These are phyloP conservation scores for Jamesozyma rosinii DNA, from an alignment of 805 yeast genomes.

Conservation along the genomic window DNA sequence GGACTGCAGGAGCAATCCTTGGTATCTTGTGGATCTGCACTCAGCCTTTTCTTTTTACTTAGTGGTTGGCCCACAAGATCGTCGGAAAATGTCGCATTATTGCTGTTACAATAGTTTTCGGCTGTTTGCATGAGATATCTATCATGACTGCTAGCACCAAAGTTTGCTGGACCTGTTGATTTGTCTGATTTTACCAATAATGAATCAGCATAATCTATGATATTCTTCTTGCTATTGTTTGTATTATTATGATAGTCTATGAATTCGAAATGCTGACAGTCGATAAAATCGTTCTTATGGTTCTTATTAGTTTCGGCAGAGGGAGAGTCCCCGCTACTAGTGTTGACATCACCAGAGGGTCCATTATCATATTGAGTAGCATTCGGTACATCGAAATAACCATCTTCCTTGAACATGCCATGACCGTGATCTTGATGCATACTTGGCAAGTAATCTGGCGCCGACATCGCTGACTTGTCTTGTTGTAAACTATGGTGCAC, in stretches of 20 bases:
- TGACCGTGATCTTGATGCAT: neutral
- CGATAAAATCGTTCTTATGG: constrained; percentile 8
- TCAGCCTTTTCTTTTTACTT: neutral
- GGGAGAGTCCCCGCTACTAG: neutral
- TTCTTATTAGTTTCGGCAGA: neutral
- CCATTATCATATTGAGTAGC: neutral
- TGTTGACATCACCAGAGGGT: neutral
- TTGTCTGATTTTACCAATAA: neutral
- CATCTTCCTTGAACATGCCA: neutral
- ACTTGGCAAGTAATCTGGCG: neutral
- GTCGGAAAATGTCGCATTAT: constrained; percentile 4
- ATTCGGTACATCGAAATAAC: neutral
- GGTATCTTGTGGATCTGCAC: neutral
- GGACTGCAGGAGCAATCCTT: constrained; percentile 30
- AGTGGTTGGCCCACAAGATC: constrained; percentile 16
- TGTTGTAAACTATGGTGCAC: constrained; percentile 34
- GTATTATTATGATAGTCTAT: constrained; percentile 28
- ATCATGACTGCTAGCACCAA: neutral
- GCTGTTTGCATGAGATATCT: too few relatives aligned
- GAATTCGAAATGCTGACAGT: constrained; percentile 37
- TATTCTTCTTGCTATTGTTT: neutral
- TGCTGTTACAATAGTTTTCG: neutral
- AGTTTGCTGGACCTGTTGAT: neutral
- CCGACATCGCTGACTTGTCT: neutral
- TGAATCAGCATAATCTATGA: neutral